A percentile compares a stretch with the other conserved stretches of the same genome.
These are phyloP conservation scores for Choanephora cucurbitarum DNA, from an alignment of 371 early-diverging fungal genomes.

Conservation along the genomic window DNA sequence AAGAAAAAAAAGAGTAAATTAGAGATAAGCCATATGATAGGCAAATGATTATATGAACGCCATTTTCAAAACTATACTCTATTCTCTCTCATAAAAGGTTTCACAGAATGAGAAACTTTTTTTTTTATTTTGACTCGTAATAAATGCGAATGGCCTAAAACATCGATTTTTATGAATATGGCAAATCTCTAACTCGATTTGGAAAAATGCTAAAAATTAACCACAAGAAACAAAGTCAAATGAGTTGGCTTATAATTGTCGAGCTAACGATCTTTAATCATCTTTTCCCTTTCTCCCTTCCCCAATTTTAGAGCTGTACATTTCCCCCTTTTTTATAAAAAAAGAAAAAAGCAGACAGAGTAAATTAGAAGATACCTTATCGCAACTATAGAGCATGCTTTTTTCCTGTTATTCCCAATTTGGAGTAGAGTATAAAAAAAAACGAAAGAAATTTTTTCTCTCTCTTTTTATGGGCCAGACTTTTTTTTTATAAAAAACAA, in stretches of 20 bases:
- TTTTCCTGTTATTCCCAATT: neutral
- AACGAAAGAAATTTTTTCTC: neutral
- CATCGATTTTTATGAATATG: neutral
- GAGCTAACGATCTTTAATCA: neutral
- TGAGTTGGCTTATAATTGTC: neutral
- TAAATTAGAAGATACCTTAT: neutral
- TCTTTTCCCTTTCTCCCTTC: no score
- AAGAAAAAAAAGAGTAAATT: no score
- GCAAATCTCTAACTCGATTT: neutral
- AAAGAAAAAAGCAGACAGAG: no score
- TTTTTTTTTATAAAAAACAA: neutral
- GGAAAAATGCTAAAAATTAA: neutral
- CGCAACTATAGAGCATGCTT: neutral
- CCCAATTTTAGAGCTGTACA: no score
- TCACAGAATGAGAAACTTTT: constrained; percentile 1
- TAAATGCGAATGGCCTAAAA: neutral
- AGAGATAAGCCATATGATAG: no score
- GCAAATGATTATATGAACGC: neutral
- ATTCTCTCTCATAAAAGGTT: neutral
- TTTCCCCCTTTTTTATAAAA: neutral
- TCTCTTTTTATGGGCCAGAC: constrained; percentile 10
- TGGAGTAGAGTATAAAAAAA: neutral
- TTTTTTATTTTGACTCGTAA: neutral
- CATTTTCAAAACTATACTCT: no score
- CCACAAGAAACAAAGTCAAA: neutral